Base-by-base conservation (phyloP, 305 asterid species). In the Ilex paraguariensis region DNA sequence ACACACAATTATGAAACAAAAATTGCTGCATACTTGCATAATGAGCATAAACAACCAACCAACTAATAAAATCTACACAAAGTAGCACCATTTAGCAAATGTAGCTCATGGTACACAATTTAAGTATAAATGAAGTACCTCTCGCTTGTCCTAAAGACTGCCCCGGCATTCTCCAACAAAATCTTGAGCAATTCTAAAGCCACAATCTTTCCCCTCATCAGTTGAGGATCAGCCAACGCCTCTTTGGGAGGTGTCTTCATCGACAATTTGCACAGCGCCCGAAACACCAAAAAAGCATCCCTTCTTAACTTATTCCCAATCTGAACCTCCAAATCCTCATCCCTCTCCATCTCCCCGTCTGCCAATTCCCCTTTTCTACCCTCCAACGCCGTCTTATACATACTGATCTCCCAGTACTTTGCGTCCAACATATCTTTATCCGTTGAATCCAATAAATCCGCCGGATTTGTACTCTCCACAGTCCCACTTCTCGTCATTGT, bases 401-500 rank as follows among this genome's bases (percentile, higher is more conserved):
- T 90, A 71, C 99, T 88, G 71, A 93, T 90, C 90, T 93, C 99
- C 99, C 99, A 93, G 70, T 90, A 90, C 82, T 93, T 93, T 0
- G 99, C 97, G 59, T 93, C 99, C 84, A 93, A 71, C 99, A 93
- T 93, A 80, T 93, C 99, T 85, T 86, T 93, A 80, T 93, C 99
- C 3, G 96, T 93, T 0, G 99, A 93, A 72, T 90, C 99, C 89
- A 93, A 78, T 79, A 93, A 84, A 83, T 93, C 97, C 9, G 96
- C 93, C 1, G 99, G 99, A 75, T 93, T 90, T 17, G 97, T 93
- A 7, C 95, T 83, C 77, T 93, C 97, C 73, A 88, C 97, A 3
- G 97, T 90, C 6, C 94, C 96, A 6, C 96, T 90, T 3, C 95
- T 80, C 11, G 96, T 88, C 76, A 80, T 87, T 2, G 96, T 90